Evolutionary conservation across 2,329 filamentous ascomycete species (phyloP).

Genomic region (Volutella citrinella): DNA sequence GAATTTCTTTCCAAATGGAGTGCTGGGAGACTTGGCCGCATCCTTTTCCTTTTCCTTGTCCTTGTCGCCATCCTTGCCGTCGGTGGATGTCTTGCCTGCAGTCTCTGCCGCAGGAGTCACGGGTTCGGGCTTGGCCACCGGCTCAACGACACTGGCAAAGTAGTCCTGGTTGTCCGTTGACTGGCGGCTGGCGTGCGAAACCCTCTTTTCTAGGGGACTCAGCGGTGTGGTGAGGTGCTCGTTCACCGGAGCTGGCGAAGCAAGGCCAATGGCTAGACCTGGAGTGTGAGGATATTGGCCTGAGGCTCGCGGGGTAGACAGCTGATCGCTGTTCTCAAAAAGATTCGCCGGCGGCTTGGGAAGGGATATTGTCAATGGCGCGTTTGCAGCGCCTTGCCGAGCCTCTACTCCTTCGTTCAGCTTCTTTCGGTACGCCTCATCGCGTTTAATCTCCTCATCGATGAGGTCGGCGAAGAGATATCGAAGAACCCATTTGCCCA

Average conservation of each 20-base stretch:
- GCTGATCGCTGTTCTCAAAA: conserved; percentile 42
- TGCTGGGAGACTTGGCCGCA: conserved; percentile 56
- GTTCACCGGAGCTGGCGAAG: conserved; percentile 61
- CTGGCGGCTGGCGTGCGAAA: conserved; percentile 55
- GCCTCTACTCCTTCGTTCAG: conserved; percentile 63
- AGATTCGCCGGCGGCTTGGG: conserved; percentile 31
- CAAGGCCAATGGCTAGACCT: conserved; percentile 73
- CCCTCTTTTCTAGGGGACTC: conserved; percentile 52
- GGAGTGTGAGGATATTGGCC: conserved; percentile 65
- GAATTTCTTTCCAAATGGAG: conserved; percentile 82
- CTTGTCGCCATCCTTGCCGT: conserved; percentile 46
- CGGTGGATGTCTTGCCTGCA: conserved; percentile 50
- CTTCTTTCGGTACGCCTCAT: conserved; percentile 68
- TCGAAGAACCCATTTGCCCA: conserved; percentile 93
- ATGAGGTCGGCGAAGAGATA: conserved; percentile 89
- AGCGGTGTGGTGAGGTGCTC: conserved; percentile 37
- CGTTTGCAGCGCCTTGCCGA: conserved; percentile 52
- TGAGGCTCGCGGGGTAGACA: conserved; percentile 62
- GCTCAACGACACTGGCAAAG: conserved; percentile 63
- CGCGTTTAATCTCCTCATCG: conserved; percentile 83
- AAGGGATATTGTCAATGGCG: conserved; percentile 57
- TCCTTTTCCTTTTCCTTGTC: conserved; percentile 51
- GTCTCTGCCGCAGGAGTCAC: conserved; percentile 44
- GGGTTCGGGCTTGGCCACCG: conserved; percentile 45
- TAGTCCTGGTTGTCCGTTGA: conserved; percentile 72